A percentile compares a stretch with the other conserved stretches of the same genome.
phyloP scores from a whole-genome alignment of 2,329 filamentous ascomycete genomes.

The Cercospora sesami region DNA sequence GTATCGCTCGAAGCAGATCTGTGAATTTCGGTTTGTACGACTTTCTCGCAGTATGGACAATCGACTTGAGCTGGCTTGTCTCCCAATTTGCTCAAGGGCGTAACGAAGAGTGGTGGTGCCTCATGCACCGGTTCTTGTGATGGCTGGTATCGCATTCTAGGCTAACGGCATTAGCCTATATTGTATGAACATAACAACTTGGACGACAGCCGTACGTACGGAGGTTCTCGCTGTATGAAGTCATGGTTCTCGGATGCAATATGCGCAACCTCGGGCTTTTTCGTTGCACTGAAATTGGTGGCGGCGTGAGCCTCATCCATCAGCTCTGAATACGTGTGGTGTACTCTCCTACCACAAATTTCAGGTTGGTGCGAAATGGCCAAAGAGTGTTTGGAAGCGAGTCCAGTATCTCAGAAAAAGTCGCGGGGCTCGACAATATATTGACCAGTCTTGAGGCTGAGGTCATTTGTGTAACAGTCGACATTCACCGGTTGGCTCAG shows the following conservation, averaged over 20 bases:
- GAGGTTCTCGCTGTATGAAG: neutral
- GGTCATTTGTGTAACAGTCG: neutral
- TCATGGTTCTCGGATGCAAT: neutral
- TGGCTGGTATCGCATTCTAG: neutral
- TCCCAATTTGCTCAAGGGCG: neutral
- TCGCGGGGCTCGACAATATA: neutral
- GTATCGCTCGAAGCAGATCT: neutral
- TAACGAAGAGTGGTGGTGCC: neutral
- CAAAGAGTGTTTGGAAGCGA: neutral
- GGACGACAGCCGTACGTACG: neutral
- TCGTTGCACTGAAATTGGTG: neutral
- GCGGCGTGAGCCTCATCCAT: neutral
- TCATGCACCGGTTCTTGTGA: neutral
- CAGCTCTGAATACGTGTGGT: neutral
- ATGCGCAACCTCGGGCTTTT: neutral
- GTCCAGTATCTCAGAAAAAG: neutral
- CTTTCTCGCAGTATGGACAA: neutral
- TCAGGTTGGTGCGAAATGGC: neutral
- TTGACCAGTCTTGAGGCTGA: neutral
- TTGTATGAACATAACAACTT: neutral
- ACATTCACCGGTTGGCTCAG: neutral
- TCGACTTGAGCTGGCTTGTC: neutral
- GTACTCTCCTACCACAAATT: neutral
- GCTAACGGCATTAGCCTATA: neutral
- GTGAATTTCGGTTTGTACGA: neutral